Percentiles rank a stretch among this genome's conserved stretches.
Evolutionary conservation across 2,329 filamentous ascomycete species (phyloP).

Genomic region (Sclerotinia nivalis): DNA sequence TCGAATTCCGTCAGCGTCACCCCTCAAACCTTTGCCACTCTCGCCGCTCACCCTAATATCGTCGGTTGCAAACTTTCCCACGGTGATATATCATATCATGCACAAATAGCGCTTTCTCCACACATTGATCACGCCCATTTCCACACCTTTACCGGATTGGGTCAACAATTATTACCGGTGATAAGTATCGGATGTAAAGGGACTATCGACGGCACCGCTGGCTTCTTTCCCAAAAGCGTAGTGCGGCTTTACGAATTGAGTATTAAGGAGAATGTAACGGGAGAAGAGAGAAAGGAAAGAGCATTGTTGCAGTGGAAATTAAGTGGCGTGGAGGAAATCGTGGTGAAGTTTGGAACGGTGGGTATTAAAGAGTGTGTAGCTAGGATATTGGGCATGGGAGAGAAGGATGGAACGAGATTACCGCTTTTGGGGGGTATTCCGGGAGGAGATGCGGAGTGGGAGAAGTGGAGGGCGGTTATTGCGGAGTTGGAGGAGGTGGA

Average conservation of each 20-base stretch:
- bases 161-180: conserved; percentile 64
- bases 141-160: conserved; percentile 63
- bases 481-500: conserved; percentile 39
- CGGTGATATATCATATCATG: conserved; percentile 64
- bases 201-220: conserved; percentile 66
- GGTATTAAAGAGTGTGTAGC: conserved; percentile 66
- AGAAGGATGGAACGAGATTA: conserved; percentile 58
- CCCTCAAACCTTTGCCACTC: conserved; percentile 56
- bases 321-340: conserved; percentile 61
- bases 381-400: conserved; percentile 59
- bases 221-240: conserved; percentile 63
- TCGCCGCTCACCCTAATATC: conserved; percentile 64
- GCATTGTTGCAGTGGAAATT: conserved; percentile 60
- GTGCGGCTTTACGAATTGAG: conserved; percentile 57
- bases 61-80: conserved; percentile 71
- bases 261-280: conserved; percentile 42
- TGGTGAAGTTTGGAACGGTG: conserved; percentile 60
- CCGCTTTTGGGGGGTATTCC: conserved; percentile 60
- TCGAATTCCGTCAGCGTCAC: conserved; percentile 63
- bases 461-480: conserved; percentile 46
- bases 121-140: conserved; percentile 60
- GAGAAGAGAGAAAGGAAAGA: conserved; percentile 51
- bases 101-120: conserved; percentile 60
- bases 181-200: conserved; percentile 63
- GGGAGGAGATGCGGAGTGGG: conserved; percentile 52